Evolutionary conservation across 495 filamentous ascomycete genomes (phyloP), one percentile per base, ranked within the genome.

Genomic region (Parachaetomium inaequale): DNA sequence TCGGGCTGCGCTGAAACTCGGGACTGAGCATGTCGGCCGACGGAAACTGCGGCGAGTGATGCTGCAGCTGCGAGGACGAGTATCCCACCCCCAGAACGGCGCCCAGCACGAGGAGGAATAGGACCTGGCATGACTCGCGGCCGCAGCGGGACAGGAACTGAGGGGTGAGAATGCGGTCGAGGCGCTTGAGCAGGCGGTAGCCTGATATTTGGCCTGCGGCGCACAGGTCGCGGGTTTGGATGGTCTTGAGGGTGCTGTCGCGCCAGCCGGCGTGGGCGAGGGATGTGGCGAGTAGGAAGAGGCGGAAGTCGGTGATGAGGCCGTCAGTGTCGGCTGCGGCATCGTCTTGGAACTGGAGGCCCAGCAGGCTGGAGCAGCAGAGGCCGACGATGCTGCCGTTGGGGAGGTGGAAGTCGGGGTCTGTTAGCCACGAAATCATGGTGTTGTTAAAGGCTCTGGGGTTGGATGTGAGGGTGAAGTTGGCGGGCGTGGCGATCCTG

Each of bases 81-180:
- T 66, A 67, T 7, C 65, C 61, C n/a, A 73, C 52, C 0, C 68
- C 70, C 21, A 74, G 50, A 2, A 71, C 59, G 2, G 69, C 49
- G 6, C 72, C 72, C 28, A 74, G 47, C 14, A 73, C 70, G 7
- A 74, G 47, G 31, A 73, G 65, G 34, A 74, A 72, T n/a, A 73
- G 51, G 6, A 71, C 61, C 55, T 70, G 72, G 28, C 63, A 70
- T 0, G 65, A 58, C 14, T 65, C 63, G 28, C 54, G 55, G 31
- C 40, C 51, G 46, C 46, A 56, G 28, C 42, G 55, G 36, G 66
- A 42, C 7, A 71, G 62, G 17, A 66, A 67, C 47, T 74, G 72
- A 5, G 72, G 62, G 15, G 72, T 73, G 17, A 74, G 55, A 15
- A 68, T 59, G 54, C 64, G 61, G 19, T 74, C 72, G 14, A 74